phyloP scores from a whole-genome alignment of 2,329 filamentous ascomycete species.

The Mariannaea sp. region DNA sequence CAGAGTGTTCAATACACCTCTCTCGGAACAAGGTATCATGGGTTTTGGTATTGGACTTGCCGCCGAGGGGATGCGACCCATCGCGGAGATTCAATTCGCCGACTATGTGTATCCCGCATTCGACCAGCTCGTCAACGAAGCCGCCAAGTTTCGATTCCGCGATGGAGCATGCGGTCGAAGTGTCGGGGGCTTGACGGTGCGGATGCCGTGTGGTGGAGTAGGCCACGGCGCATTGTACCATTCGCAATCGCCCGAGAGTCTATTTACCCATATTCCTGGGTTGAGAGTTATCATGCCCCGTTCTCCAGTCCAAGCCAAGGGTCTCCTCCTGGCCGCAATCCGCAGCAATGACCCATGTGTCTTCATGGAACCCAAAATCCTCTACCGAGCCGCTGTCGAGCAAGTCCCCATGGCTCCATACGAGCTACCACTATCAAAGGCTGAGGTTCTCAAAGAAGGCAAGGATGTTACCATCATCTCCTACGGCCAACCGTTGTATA shows the following conservation, averaged over 20 bases:
- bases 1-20: slow-evolving; percentile 93
- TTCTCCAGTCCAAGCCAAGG: slow-evolving; percentile 87
- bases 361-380: slow-evolving; percentile 92
- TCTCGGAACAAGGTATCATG: slow-evolving; percentile 92
- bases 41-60: slow-evolving; percentile 92
- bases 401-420: slow-evolving; percentile 84
- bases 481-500: slow-evolving; percentile 89
- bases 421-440: slow-evolving; percentile 82
- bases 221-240: slow-evolving; percentile 89
- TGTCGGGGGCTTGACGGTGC: slow-evolving; percentile 79
- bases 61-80: slow-evolving; percentile 87
- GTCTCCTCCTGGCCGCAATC: slow-evolving; percentile 77
- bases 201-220: slow-evolving; percentile 90
- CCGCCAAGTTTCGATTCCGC: slow-evolving; percentile 83
- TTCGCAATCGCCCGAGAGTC: slow-evolving; percentile 83
- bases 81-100: slow-evolving; percentile 95
- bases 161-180: slow-evolving; percentile 62
- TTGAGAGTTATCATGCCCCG: slow-evolving; percentile 84
- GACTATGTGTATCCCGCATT: slow-evolving; percentile 94
- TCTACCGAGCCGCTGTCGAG: slow-evolving; percentile 90
- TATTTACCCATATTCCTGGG: slow-evolving; percentile 89
- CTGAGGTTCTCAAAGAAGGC: slow-evolving; percentile 81
- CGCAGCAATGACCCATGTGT: slow-evolving; percentile 84
- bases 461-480: slow-evolving; percentile 83
- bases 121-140: slow-evolving; percentile 93